Base-by-base conservation (phyloP, 202 grass and related monocot species). In the Schoenoplectus triqueter region DNA sequence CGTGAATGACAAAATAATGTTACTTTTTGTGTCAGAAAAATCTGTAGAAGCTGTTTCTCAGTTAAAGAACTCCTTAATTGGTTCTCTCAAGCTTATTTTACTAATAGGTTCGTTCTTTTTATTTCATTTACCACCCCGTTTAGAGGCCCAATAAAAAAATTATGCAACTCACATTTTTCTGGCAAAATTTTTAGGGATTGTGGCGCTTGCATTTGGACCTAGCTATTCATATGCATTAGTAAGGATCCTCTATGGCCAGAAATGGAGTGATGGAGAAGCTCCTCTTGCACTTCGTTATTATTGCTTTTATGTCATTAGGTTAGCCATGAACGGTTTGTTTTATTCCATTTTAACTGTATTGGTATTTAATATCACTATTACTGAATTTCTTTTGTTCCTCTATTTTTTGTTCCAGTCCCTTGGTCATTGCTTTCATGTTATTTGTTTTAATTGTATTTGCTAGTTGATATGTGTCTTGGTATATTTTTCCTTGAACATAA, bases 221-320 rank as follows among this genome's bases (percentile, higher is more conserved):
- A 98, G 92, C 72, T 98, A 95, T 88, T 98, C 95, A 90, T 98
- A 95, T 85, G 89, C 91, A 19, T 84, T 98, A 69, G 66, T 98
- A 66, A 98, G 91, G 69, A 46, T 95, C 82, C 89, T 95, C 8
- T 98, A 95, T 77, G 95, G 95, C 65, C 74, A 77, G 47, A 93
- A 85, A 84, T 93, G 85, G 84, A 98, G 95, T 86, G 88, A 95
- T 89, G 88, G 89, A 81, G 92, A 98, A 89, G 92, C 92, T 73
- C 64, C 91, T 48, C 82, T 82, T 88, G 86, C 92, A 55, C 91
- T 98, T 83, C 88, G 89, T 81, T 98, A 76, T 85, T 98, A 98
- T 76, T 98, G 92, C 89, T 79, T 98, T 89, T 98, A 98, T 84
- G 82, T 93, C 84, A 95, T 93, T 77, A 87, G 86, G 78, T 90